Evolutionary conservation across 352 stramenopile species (phyloP).

Genomic region (Phytophthora podocarpi): DNA sequence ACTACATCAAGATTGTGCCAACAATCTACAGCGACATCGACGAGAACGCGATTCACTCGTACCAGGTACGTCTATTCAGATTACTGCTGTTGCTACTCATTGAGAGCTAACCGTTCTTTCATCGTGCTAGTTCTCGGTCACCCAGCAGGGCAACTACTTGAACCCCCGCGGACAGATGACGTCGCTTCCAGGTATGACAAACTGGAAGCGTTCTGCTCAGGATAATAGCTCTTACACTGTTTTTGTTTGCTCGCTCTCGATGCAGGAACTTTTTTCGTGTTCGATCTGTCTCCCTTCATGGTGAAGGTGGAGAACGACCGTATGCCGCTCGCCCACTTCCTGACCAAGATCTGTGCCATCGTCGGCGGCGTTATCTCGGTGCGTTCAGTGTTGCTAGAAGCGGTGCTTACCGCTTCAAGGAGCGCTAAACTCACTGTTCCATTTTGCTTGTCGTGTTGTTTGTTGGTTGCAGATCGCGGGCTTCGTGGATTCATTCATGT

Average conservation of each 20-base stretch:
- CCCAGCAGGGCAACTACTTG: conserved; percentile 80
- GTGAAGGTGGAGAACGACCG: conserved; percentile 86
- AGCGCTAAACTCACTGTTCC: neutral
- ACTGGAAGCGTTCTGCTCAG: neutral
- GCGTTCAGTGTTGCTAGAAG: conserved; percentile 17
- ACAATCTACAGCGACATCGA: conserved; percentile 86
- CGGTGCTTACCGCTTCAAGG: neutral
- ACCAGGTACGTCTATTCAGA: conserved; percentile 49
- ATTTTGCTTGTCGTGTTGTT: neutral
- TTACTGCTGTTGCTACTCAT: neutral
- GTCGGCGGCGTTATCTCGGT: conserved; percentile 85
- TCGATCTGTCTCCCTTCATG: conserved; percentile 87
- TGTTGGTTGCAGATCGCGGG: conserved; percentile 65
- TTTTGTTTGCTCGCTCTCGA: neutral
- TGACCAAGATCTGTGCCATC: conserved; percentile 88
- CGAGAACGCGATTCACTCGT: conserved; percentile 62
- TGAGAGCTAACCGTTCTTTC: conserved; percentile 9
- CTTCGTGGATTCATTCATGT: conserved; percentile 89
- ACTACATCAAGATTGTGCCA: conserved; percentile 90
- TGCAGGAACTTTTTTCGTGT: conserved; percentile 85
- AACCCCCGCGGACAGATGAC: conserved; percentile 68
- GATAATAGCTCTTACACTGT: neutral
- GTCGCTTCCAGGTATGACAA: conserved; percentile 57
- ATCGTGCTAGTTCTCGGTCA: conserved; percentile 72
- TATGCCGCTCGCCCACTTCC: conserved; percentile 82